Conservation (phyloP, 306 rosid species). For the Castanea crenata region DNA sequence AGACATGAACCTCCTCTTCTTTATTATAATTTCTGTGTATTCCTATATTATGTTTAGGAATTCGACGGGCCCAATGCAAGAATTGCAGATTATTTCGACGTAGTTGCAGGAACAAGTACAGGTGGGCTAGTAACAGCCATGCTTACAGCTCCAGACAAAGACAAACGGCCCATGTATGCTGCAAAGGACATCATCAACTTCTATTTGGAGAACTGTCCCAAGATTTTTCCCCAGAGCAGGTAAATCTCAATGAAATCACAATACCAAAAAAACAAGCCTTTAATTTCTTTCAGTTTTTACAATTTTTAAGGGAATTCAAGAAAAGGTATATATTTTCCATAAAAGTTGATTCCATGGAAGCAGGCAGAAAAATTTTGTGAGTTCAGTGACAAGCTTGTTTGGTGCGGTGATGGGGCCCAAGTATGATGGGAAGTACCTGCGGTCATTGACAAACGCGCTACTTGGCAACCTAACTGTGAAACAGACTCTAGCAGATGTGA, state of each 20-base stretch:
- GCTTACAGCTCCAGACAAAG: slow-evolving; percentile 21
- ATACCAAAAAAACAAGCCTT: too few species aligned
- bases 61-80: slow-evolving; percentile 6
- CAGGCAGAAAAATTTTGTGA: neutral
- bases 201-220: slow-evolving; percentile 15
- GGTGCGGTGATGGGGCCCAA: slow-evolving; percentile 27
- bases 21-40: neutral
- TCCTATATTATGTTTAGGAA: neutral
- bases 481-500: slow-evolving; percentile 34
- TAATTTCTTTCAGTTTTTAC: neutral
- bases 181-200: slow-evolving; percentile 18
- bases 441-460: slow-evolving; percentile 12
- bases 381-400: neutral
- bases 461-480: slow-evolving; percentile 41
- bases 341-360: neutral
- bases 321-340: too few species aligned
- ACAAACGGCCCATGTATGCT: slow-evolving; percentile 8
- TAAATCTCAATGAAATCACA: neutral
- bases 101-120: slow-evolving; percentile 24
- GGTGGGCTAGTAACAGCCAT: slow-evolving; percentile 20
- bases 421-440: slow-evolving; percentile 42
- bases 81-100: slow-evolving; percentile 24
- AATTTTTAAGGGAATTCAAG: too few species aligned
- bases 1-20: too few species aligned
- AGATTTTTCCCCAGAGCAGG: slow-evolving; percentile 16